Conservation (phyloP, 345 rosid genomes). For the Boechera retrofracta region DNA sequence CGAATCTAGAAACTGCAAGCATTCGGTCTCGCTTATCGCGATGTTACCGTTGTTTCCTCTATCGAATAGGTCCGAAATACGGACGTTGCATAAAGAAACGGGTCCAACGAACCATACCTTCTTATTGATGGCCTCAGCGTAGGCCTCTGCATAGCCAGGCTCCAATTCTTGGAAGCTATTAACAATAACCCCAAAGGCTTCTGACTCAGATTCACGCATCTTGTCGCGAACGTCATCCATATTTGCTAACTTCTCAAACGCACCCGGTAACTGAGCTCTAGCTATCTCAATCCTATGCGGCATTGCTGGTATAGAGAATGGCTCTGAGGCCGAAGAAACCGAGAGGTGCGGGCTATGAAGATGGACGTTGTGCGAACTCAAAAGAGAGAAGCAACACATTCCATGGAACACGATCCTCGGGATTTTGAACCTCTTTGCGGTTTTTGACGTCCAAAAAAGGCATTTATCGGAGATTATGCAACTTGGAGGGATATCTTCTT, state of each 20-base stretch:
- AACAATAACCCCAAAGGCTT: slow-evolving; percentile 64
- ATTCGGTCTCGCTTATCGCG: slow-evolving; percentile 46
- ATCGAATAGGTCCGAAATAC: slow-evolving; percentile 53
- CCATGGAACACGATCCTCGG: slow-evolving; percentile 85
- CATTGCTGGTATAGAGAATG: slow-evolving; percentile 63
- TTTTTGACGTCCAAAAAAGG: slow-evolving; percentile 65
- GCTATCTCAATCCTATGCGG: slow-evolving; percentile 54
- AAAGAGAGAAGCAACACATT: slow-evolving; percentile 69
- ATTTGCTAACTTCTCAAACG: slow-evolving; percentile 52
- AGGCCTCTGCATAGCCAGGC: slow-evolving; percentile 53
- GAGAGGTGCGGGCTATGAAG: slow-evolving; percentile 48
- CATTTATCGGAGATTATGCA: slow-evolving; percentile 81
- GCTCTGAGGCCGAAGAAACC: slow-evolving; percentile 56
- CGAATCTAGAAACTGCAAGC: slow-evolving; percentile 63
- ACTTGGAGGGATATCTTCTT: slow-evolving; percentile 54
- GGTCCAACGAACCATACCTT: slow-evolving; percentile 88
- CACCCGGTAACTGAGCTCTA: slow-evolving; percentile 67
- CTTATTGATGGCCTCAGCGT: slow-evolving; percentile 53
- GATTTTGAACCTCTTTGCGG: slow-evolving; percentile 57
- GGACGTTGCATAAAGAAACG: slow-evolving; percentile 62
- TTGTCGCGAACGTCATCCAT: slow-evolving; percentile 62
- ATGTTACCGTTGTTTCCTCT: slow-evolving; percentile 71
- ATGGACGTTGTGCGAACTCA: slow-evolving; percentile 60
- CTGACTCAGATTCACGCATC: slow-evolving; percentile 68
- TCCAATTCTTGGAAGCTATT: slow-evolving; percentile 73